Evolutionary conservation across 495 filamentous ascomycete species (phyloP).

Genomic region (Clavariopsis aquatica): DNA sequence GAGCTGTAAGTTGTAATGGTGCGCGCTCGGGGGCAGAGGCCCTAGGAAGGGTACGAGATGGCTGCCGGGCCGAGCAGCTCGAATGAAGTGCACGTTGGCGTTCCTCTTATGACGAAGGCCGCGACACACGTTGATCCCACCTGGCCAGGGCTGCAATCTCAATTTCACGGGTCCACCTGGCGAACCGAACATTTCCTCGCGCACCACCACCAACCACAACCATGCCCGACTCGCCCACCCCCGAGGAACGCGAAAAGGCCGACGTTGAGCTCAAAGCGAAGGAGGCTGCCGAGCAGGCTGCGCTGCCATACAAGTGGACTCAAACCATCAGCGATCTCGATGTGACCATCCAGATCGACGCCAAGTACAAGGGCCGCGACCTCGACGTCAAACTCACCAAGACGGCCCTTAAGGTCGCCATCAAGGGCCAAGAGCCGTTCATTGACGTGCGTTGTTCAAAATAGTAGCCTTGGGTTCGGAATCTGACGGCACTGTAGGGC

Average conservation of each 20-base stretch:
- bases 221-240: constrained; percentile 43
- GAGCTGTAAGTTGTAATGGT: background rate
- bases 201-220: constrained; percentile 6
- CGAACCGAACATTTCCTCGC: background rate
- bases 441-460: constrained; percentile 64
- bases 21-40: background rate
- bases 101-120: constrained; percentile 12
- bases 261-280: constrained; percentile 63
- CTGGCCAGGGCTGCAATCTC: background rate
- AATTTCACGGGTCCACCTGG: too few species aligned
- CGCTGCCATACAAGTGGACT: constrained; percentile 95
- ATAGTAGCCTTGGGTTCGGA: background rate
- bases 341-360: constrained; percentile 71
- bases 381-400: constrained; percentile 81
- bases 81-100: constrained; percentile 11
- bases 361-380: constrained; percentile 80
- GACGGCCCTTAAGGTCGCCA: constrained; percentile 71
- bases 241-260: constrained; percentile 60
- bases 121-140: background rate
- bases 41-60: background rate
- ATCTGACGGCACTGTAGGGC: constrained; percentile 58
- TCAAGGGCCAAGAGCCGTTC: constrained; percentile 86
- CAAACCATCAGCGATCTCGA: constrained; percentile 95
- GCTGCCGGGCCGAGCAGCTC: background rate
- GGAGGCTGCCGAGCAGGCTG: constrained; percentile 84